These are phyloP conservation scores for Botrytis sinoallii DNA, from an alignment of 2,329 filamentous ascomycete species.

Conservation along the genomic window DNA sequence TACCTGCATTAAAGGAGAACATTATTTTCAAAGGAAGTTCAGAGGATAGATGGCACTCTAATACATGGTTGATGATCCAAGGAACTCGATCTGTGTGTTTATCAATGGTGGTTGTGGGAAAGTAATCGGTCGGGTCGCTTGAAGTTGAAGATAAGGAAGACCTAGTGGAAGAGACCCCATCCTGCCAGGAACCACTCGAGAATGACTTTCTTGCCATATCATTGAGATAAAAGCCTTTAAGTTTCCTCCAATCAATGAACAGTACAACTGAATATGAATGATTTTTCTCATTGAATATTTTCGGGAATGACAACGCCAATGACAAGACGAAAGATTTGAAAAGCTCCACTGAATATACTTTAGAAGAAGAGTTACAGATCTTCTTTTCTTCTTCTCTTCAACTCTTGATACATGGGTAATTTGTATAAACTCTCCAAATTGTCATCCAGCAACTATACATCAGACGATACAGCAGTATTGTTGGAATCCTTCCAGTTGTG, in stretches of 20 bases:
- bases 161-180: neutral
- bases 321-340: neutral
- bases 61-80: conserved; percentile 32
- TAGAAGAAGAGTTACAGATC: neutral
- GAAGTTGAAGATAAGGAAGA: conserved; percentile 15
- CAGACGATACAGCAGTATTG: neutral
- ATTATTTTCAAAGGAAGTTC: conserved; percentile 33
- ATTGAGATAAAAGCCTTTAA: neutral
- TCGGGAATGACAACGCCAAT: neutral
- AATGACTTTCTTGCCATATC: neutral
- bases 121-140: neutral
- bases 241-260: neutral
- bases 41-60: conserved; percentile 22
- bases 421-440: neutral
- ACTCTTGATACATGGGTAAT: neutral
- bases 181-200: conserved; percentile 1
- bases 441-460: neutral
- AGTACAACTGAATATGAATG: neutral
- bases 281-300: neutral
- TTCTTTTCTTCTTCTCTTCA: neutral
- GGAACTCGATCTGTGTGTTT: conserved; percentile 20
- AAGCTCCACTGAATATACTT: neutral
- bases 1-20: conserved; percentile 35
- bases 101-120: conserved; percentile 17
- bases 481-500: neutral